Evolutionary conservation across 2,329 filamentous ascomycete species (phyloP).

Genomic region (Pyricularia grisea): DNA sequence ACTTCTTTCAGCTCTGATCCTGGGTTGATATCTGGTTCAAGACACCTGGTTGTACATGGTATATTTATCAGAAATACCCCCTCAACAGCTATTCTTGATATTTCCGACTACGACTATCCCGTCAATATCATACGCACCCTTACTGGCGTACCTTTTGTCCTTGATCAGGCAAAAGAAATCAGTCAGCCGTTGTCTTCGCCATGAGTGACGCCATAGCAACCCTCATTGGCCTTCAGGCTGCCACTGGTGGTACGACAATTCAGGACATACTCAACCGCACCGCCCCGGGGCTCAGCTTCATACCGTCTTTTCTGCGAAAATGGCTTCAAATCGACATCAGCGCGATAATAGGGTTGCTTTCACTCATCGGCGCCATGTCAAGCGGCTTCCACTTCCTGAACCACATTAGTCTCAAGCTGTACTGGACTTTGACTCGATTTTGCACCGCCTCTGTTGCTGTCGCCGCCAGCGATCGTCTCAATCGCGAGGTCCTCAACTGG

Average conservation of each 20-base stretch:
- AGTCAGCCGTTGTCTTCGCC: neutral
- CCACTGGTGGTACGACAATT: neutral
- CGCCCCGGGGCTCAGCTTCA: constrained; percentile 18
- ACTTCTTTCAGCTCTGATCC: neutral
- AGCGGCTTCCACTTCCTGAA: constrained; percentile 14
- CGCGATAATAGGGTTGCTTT: constrained; percentile 20
- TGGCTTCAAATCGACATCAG: constrained; percentile 25
- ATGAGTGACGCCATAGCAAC: neutral
- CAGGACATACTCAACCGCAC: constrained; percentile 14
- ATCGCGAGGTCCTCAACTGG: constrained; percentile 28
- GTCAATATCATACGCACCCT: too few relatives aligned
- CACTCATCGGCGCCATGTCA: constrained; percentile 23
- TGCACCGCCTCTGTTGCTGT: constrained; percentile 27
- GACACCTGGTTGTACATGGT: neutral
- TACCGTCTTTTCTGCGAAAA: constrained; percentile 21
- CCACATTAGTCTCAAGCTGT: constrained; percentile 17
- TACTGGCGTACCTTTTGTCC: neutral
- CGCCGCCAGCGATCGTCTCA: constrained; percentile 24
- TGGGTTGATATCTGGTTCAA: neutral
- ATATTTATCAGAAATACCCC: neutral
- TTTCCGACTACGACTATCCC: neutral
- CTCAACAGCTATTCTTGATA: neutral
- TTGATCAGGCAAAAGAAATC: neutral
- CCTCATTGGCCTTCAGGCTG: neutral
- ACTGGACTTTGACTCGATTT: constrained; percentile 25